Evolutionary conservation across 169 alveolate species (phyloP).

Genomic region (Eimeria tenella): DNA sequence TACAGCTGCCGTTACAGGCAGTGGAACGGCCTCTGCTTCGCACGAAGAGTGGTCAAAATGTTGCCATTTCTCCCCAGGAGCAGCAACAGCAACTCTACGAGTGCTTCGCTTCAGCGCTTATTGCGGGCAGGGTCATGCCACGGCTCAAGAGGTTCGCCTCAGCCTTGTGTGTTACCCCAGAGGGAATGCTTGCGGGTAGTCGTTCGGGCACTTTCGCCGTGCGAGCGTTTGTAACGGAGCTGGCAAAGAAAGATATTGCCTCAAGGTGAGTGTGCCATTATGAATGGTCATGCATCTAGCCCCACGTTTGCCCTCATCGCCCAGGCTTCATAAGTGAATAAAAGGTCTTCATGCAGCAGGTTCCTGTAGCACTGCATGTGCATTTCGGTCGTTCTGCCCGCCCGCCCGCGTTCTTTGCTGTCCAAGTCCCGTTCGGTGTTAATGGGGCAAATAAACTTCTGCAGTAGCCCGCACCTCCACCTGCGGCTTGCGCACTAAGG

Average conservation of each 20-base stretch:
- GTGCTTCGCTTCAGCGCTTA: constrained; percentile 56
- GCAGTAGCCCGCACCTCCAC: no score
- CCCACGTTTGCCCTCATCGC: no score
- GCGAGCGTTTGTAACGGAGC: constrained; percentile 60
- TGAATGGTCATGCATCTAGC: no score
- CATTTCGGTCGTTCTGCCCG: neutral
- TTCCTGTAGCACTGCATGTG: neutral
- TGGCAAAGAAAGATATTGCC: constrained; percentile 51
- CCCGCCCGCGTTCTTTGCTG: neutral
- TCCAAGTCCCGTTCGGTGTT: no score
- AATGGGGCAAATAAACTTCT: no score
- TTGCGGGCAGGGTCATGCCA: constrained; percentile 47
- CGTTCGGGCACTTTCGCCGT: constrained; percentile 58
- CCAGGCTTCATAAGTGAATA: no score
- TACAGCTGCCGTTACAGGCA: constrained; percentile 71
- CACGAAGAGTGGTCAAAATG: neutral
- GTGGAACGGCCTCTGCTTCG: constrained; percentile 67
- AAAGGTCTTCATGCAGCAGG: neutral
- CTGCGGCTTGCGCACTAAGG: no score
- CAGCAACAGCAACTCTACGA: constrained; percentile 47
- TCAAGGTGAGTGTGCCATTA: constrained; percentile 13
- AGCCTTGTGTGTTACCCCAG: constrained; percentile 38
- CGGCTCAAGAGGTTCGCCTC: constrained; percentile 30
- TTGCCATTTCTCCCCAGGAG: constrained; percentile 29
- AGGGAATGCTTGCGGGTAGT: constrained; percentile 50